Base-by-base conservation (phyloP, 768 basidiomycete species). In the Russula emetica region DNA sequence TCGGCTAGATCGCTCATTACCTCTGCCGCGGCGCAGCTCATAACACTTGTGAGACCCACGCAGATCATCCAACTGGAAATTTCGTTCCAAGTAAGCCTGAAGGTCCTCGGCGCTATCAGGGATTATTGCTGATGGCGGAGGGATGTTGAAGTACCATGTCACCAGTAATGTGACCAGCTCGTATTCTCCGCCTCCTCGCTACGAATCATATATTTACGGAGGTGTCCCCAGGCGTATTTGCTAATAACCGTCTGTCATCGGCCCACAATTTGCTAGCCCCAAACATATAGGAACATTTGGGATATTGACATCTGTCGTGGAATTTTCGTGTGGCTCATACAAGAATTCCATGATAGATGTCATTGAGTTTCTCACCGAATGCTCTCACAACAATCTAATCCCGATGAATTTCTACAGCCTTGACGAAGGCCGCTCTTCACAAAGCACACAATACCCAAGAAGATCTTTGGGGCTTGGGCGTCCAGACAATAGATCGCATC, bases 181-280 rank as follows among this genome's bases (percentile, higher is more conserved):
- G 73, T 2, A 30, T 71, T 24, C 66, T 75, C 5, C 71, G 74
- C 18, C 60, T 70, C 5, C 71, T 75, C 11, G 71, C 72, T 3
- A 66, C 72, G 1, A 58, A 72, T 44, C 69, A 74, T 62, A 67
- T 75, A 53, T 75, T 74, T 55, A 55, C n/a, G n/a, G n/a, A 28
- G 28, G 73, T 28, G 28, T 28, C n/a, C n/a, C n/a, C n/a, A n/a
- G n/a, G n/a, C n/a, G n/a, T n/a, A n/a, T n/a, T n/a, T n/a, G n/a
- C n/a, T n/a, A n/a, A n/a, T n/a, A n/a, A n/a, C n/a, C n/a, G n/a
- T n/a, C n/a, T n/a, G n/a, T n/a, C n/a, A n/a, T 28, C 28, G 4
- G 28, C 28, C 28, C 28, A 2, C 28, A 28, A 28, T 28, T 42
- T 24, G 22, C 28, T 44, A 66, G 60, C 26, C 63, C 64, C 14